A percentile compares a stretch with the other conserved stretches of the same genome.
These are phyloP conservation scores for Pythium aquatile DNA, from an alignment of 352 stramenopile genomes.

Conservation along the genomic window DNA sequence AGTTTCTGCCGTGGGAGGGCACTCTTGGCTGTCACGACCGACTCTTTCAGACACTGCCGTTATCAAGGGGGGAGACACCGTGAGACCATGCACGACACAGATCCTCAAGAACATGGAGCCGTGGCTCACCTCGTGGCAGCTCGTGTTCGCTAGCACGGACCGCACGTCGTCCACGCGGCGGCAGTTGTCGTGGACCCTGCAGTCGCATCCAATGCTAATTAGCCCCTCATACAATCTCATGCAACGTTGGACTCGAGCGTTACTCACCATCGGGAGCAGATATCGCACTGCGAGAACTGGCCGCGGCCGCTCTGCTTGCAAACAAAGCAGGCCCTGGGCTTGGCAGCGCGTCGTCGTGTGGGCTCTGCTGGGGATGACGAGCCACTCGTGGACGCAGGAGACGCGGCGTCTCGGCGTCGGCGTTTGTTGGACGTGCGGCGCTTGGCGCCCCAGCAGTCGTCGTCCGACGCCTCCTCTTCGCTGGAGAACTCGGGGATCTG, in stretches of 20 bases:
- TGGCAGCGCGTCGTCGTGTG: constrained; percentile 2
- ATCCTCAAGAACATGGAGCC: background rate
- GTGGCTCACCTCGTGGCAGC: constrained; percentile 54
- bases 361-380: background rate
- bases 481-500: constrained; percentile 82
- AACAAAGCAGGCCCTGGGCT: constrained; percentile 50
- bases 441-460: constrained; percentile 31
- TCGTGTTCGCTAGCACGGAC: constrained; percentile 72
- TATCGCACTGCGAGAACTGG: constrained; percentile 71
- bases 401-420: background rate
- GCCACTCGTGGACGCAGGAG: background rate
- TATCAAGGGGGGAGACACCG: background rate
- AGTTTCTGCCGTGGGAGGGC: constrained; percentile 34
- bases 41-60: constrained; percentile 43
- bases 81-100: background rate
- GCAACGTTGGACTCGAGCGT: background rate
- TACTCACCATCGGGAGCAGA: constrained; percentile 59
- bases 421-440: constrained; percentile 4
- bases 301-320: constrained; percentile 40
- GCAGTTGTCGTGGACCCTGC: constrained; percentile 30
- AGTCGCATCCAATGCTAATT: background rate
- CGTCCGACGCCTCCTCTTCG: constrained; percentile 53
- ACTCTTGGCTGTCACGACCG: constrained; percentile 28
- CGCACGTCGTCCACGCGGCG: constrained; percentile 23
- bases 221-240: background rate